A percentile compares a stretch with the other conserved stretches of the same genome.
These are phyloP conservation scores for Debaryomycetaceae sp. DNA, from an alignment of 1,139 yeast genomes.

Conservation along the genomic window DNA sequence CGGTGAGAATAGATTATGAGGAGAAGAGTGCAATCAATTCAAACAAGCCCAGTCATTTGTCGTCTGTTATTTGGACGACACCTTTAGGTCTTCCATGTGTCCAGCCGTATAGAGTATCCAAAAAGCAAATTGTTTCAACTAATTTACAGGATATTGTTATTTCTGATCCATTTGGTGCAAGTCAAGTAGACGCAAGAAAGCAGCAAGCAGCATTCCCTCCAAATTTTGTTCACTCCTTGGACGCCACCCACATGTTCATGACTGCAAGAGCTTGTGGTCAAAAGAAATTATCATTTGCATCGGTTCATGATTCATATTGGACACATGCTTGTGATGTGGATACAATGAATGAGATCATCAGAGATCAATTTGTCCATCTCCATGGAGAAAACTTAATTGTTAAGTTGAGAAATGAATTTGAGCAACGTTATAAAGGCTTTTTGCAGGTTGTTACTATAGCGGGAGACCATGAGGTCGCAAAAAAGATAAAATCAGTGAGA, in stretches of 20 bases:
- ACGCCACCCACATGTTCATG: conserved; percentile 95
- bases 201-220: conserved; percentile 96
- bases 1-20: conserved; percentile 63
- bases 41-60: conserved; percentile 60
- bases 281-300: conserved; percentile 72
- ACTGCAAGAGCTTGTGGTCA: conserved; percentile 81
- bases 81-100: conserved; percentile 93
- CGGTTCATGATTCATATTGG: conserved; percentile 99
- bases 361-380: conserved; percentile 76
- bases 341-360: conserved; percentile 63
- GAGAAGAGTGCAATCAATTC: conserved; percentile 21
- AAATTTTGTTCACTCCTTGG: conserved; percentile 89
- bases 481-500: conserved; percentile 49
- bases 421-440: conserved; percentile 70
- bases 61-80: conserved; percentile 96
- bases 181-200: conserved; percentile 82
- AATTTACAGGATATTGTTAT: conserved; percentile 81
- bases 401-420: conserved; percentile 74
- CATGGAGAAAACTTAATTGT: conserved; percentile 73
- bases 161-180: conserved; percentile 77
- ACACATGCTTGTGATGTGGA: conserved; percentile 89
- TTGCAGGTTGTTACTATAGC: conserved; percentile 60
- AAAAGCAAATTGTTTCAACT: conserved; percentile 65
- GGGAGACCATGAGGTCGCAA: conserved; percentile 50
- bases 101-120: conserved; percentile 82